Evolutionary conservation across 2,329 filamentous ascomycete species (phyloP).

Genomic region (Hysterium pulicare): DNA sequence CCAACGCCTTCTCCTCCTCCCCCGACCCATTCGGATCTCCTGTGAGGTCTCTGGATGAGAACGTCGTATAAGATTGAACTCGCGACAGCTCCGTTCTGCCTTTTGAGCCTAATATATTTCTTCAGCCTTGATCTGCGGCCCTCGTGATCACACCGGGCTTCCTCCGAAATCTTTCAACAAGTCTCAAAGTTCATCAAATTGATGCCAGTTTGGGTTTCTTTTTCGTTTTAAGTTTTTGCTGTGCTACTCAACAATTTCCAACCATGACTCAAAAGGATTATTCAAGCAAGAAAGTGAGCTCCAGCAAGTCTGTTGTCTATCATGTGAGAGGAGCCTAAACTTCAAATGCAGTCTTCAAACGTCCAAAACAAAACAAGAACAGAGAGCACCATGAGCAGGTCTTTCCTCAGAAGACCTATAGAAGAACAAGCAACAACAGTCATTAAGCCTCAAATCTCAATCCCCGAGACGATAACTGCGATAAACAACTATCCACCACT

Average conservation of each 20-base stretch:
- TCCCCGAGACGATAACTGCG: slow-evolving; percentile 35
- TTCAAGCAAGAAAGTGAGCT: neutral
- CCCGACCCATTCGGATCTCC: no score
- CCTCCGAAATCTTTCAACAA: neutral
- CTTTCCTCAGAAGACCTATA: no score
- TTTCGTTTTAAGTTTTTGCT: no score
- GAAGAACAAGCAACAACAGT: neutral
- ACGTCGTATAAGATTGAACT: neutral
- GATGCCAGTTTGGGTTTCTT: no score
- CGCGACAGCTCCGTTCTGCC: no score
- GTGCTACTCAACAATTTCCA: no score
- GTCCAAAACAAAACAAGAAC: neutral
- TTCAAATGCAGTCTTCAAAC: neutral
- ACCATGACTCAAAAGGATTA: neutral
- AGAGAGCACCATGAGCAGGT: no score
- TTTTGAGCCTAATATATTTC: neutral
- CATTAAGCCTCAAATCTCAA: slow-evolving; percentile 29
- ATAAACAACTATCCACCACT: slow-evolving; percentile 35
- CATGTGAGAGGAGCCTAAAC: no score
- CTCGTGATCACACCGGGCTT: neutral
- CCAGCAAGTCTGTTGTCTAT: no score
- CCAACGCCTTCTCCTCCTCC: no score
- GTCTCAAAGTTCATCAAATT: neutral
- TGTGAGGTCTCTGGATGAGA: neutral
- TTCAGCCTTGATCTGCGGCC: neutral